Evolutionary conservation across 2,329 filamentous ascomycete genomes (phyloP).

Genomic region (Penicillium hesseltinei): DNA sequence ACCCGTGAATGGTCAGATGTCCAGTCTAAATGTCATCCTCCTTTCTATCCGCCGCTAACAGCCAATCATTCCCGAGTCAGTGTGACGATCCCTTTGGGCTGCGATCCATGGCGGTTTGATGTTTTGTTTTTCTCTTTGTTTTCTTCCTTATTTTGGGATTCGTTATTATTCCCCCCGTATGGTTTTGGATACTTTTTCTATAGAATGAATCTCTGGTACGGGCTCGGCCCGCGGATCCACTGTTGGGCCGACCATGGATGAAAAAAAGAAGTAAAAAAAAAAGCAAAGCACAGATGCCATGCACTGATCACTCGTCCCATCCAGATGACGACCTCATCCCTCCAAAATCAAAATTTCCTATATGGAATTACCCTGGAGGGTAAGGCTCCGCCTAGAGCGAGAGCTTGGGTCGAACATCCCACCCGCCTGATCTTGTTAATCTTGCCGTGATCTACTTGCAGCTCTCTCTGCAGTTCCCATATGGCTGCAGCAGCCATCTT

Average conservation of each 20-base stretch:
- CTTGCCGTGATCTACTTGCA: conserved; percentile 6
- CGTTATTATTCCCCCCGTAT: background rate
- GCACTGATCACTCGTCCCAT: conserved; percentile 24
- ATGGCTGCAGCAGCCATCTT: conserved; percentile 5
- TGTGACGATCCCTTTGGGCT: conserved; percentile 10
- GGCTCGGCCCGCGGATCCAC: conserved; percentile 26
- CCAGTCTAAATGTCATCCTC: conserved; percentile 7
- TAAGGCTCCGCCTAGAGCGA: background rate
- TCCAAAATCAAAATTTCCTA: background rate
- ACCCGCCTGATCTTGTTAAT: conserved; percentile 1
- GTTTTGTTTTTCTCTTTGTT: background rate
- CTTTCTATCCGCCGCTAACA: conserved; percentile 2
- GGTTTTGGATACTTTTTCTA: background rate
- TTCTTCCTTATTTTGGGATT: background rate
- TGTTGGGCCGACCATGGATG: conserved; percentile 11
- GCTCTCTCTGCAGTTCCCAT: conserved; percentile 7
- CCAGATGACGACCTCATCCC: conserved; percentile 19
- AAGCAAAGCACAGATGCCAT: conserved; percentile 19
- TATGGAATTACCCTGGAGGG: background rate
- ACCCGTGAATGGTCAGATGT: conserved; percentile 5
- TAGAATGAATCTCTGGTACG: conserved; percentile 13
- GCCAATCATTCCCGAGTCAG: conserved; percentile 12
- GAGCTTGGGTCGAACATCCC: conserved; percentile 4
- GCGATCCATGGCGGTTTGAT: background rate
- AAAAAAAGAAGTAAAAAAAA: background rate